Conservation (phyloP, 2,329 filamentous ascomycete species). For the Aspergillus sp. region DNA sequence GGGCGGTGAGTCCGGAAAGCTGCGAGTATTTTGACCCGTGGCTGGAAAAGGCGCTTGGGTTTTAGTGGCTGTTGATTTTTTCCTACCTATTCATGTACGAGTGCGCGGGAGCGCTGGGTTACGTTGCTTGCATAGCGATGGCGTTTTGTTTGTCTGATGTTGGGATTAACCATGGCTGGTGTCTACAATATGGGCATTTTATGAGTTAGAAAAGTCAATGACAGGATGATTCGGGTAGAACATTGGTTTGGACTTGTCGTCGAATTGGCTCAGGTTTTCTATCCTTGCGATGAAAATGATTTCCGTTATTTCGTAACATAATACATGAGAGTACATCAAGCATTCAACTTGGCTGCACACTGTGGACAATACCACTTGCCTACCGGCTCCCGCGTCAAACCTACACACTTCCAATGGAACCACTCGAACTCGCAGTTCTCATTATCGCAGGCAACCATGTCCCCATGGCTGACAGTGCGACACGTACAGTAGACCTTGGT, state of each 20-base stretch:
- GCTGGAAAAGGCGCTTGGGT: constrained; percentile 54
- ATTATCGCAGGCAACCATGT: constrained; percentile 69
- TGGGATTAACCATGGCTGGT: constrained; percentile 10
- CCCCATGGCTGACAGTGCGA: constrained; percentile 63
- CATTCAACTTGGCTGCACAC: constrained; percentile 45
- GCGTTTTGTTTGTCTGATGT: constrained; percentile 27
- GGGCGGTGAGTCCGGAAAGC: constrained; percentile 82
- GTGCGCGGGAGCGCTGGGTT: constrained; percentile 10
- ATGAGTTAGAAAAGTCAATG: constrained; percentile 1
- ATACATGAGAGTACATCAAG: constrained; percentile 20
- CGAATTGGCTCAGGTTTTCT: too few relatives aligned
- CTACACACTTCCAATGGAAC: constrained; percentile 67
- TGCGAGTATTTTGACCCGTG: constrained; percentile 91
- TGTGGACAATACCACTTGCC: constrained; percentile 59
- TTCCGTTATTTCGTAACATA: neutral
- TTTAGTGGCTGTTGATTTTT: constrained; percentile 20
- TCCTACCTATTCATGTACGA: constrained; percentile 10
- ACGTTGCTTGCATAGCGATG: constrained; percentile 39
- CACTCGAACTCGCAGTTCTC: constrained; percentile 63
- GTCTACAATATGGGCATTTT: constrained; percentile 11
- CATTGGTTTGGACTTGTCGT: too few relatives aligned
- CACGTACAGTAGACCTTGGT: constrained; percentile 66
- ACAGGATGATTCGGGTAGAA: neutral
- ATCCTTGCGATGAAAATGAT: too few relatives aligned
- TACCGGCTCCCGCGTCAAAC: constrained; percentile 58